Base-by-base conservation (phyloP, 169 alveolate genomes). In the Plasmodium fragile region DNA sequence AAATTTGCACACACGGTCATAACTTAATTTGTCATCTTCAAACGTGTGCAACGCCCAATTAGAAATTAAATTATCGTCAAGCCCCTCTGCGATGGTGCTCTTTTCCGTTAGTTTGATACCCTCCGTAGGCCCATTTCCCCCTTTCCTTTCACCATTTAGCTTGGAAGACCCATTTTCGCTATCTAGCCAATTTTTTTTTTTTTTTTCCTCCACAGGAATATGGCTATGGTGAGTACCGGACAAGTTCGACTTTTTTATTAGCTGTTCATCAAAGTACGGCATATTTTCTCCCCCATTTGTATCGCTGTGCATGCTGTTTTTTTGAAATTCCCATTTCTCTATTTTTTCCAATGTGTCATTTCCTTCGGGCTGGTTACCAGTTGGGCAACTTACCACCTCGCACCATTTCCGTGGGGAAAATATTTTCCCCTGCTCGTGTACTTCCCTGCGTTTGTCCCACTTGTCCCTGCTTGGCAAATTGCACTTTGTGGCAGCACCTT, bases 1-100 rank as follows among this genome's bases (percentile, higher is more conserved):
- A 87, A 72, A 45, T 43, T 83, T 71, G 83, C 78, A 45, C 75
- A 71, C 53, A 83, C 79, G 28, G 34, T 41, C 32, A 77, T 87
- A 53, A 77, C 25, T 53, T 77, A n/a, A 53, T 28, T 41, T 45
- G 43, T 78, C 52, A 75, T 78, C 41, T 28, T 87, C 80, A 78
- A 53, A 30, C 28, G 3, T 65, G 73, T 8, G 45, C 45, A 82
- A 10, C 32, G 30, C 6, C 43, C 45, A 34, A 82, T 82, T 59
- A 41, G 36, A 36, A 36, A 65, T 59, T 36, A 49, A 36, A 8
- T 82, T 55, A 25, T 79, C 72, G 70, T 53, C 41, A 32, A 13
- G 10, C 28, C 69, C 83, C 45, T 71, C 49, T 87, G 28, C n/a
- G 30, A 16, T 22, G 43, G n/a, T 41, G 34, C 69, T 55, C 53